These are phyloP conservation scores for Persicaria maculosa DNA, from an alignment of 148 eudicot species.

Conservation along the genomic window DNA sequence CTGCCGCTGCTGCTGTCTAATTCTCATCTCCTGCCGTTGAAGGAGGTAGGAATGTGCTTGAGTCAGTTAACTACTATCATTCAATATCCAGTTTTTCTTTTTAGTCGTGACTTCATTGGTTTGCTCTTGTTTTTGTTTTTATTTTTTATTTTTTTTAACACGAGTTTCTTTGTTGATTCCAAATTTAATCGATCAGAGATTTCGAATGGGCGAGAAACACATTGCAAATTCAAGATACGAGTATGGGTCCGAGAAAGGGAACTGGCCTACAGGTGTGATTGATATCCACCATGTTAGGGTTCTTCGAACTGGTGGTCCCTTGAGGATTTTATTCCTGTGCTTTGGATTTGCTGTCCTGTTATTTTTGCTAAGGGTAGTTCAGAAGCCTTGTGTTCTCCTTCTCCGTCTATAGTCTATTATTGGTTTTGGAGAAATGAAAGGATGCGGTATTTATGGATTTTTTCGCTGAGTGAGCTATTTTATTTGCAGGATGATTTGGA, in stretches of 20 bases:
- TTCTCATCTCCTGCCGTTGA: no score
- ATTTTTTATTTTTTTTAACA: no score
- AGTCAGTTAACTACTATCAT: no score
- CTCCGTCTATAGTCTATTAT: not conserved
- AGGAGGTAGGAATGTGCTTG: no score
- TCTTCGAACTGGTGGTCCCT: conserved; percentile 15
- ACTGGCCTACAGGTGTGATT: conserved; percentile 31
- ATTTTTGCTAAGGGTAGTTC: conserved; percentile 18
- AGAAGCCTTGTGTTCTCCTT: conserved; percentile 8
- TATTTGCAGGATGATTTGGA: conserved; percentile 24
- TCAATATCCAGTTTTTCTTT: no score
- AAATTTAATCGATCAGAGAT: not conserved
- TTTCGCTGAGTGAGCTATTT: conserved; percentile 2
- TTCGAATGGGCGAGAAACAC: conserved; percentile 24
- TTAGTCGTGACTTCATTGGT: no score
- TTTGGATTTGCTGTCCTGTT: conserved; percentile 11
- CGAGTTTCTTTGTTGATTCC: not conserved
- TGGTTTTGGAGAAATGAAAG: not conserved
- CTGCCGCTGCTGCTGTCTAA: no score
- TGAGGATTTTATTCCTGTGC: conserved; percentile 16
- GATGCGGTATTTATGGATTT: not conserved
- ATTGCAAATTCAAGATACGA: conserved; percentile 32
- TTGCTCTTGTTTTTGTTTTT: no score
- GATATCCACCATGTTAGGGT: conserved; percentile 49
- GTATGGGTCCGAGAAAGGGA: conserved; percentile 38